Evolutionary conservation across 805 yeast species (phyloP).

Genomic region (Candida manassasensis): DNA sequence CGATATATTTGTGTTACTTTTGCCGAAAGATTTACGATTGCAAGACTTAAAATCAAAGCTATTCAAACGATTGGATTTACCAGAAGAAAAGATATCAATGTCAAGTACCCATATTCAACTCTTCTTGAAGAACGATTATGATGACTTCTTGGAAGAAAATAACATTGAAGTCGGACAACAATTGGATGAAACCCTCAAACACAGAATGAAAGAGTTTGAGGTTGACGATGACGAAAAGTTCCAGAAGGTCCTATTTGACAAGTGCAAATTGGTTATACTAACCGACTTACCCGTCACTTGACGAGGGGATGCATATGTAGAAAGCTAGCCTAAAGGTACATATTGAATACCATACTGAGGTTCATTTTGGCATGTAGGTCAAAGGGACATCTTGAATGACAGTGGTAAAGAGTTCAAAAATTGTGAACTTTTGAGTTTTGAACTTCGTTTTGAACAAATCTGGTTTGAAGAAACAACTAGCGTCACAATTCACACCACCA

Average conservation of each 20-base stretch:
- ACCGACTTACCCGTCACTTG: neutral
- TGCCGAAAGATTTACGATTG: conserved; percentile 45
- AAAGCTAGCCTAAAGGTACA: too few species aligned
- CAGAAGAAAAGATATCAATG: neutral
- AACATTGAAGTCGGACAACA: conserved; percentile 21
- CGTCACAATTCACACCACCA: too few species aligned
- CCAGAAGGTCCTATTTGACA: conserved; percentile 36
- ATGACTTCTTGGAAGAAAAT: conserved; percentile 32
- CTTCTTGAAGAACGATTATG: conserved; percentile 39
- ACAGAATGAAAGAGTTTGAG: conserved; percentile 29
- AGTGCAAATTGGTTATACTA: conserved; percentile 38
- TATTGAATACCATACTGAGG: too few species aligned
- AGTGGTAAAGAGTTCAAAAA: too few species aligned
- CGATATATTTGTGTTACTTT: conserved; percentile 70
- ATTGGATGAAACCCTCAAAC: conserved; percentile 22
- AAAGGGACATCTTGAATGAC: too few species aligned
- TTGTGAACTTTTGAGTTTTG: too few species aligned
- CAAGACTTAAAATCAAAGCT: conserved; percentile 49
- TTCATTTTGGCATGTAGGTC: too few species aligned
- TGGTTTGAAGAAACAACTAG: too few species aligned
- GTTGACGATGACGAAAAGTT: conserved; percentile 37
- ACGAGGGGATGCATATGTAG: too few species aligned
- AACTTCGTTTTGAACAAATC: too few species aligned
- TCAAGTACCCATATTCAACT: conserved; percentile 23
- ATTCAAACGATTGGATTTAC: conserved; percentile 41